Evolutionary conservation across 1,284 basidiomycete genomes (phyloP).

Genomic region (Takashimella koratensis): DNA sequence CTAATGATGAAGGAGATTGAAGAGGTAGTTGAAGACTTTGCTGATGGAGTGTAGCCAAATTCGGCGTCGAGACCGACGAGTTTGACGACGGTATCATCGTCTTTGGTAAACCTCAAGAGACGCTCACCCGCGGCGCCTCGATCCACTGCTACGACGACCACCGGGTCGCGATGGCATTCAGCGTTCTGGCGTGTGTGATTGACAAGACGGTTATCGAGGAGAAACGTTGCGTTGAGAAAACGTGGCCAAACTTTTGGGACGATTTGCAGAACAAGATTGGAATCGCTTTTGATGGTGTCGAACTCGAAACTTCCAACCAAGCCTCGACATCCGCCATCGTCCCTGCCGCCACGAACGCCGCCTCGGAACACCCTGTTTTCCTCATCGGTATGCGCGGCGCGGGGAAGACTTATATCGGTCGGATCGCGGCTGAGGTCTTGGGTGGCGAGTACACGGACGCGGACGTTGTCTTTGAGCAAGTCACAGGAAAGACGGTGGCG

Average conservation of each 20-base stretch:
- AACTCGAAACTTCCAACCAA: conserved; percentile 54
- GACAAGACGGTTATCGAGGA: conserved; percentile 81
- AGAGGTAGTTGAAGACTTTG: neutral
- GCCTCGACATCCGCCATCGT: conserved; percentile 48
- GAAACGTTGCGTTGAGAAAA: conserved; percentile 98
- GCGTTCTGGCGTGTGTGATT: conserved; percentile 74
- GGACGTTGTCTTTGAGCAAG: conserved; percentile 71
- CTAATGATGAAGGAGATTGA: neutral
- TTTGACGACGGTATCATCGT: conserved; percentile 91
- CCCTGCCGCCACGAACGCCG: conserved; percentile 42
- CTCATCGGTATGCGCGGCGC: conserved; percentile 96
- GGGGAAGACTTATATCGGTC: conserved; percentile 88
- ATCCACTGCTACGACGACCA: conserved; percentile 98
- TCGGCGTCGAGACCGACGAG: conserved; percentile 88
- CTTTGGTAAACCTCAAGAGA: conserved; percentile 65
- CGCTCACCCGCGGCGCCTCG: conserved; percentile 65
- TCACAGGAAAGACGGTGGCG: conserved; percentile 63
- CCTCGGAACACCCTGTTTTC: conserved; percentile 63
- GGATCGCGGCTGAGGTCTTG: conserved; percentile 69
- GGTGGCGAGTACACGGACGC: conserved; percentile 82
- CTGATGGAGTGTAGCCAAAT: conserved; percentile 75
- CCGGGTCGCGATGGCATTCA: conserved; percentile 97
- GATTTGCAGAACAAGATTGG: conserved; percentile 93
- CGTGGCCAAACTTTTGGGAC: conserved; percentile 99
- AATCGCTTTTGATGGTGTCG: conserved; percentile 79